Evolutionary conservation across 1,284 basidiomycete genomes (phyloP).

Genomic region (Limonomyces culmigenus): DNA sequence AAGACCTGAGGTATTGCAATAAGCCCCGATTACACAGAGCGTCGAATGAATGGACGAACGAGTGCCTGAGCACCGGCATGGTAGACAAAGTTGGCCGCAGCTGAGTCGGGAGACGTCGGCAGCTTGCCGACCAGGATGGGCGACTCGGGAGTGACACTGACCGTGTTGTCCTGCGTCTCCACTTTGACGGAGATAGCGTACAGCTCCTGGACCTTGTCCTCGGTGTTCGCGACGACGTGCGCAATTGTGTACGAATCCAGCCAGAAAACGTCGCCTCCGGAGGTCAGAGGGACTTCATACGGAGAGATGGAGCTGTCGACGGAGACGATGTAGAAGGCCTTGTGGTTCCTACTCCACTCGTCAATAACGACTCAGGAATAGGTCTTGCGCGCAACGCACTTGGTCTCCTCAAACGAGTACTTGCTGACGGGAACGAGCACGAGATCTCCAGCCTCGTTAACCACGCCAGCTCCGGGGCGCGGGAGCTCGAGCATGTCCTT

Average conservation of each 20-base stretch:
- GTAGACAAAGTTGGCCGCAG: constrained; percentile 3
- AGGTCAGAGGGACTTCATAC: constrained; percentile 34
- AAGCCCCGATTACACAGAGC: too few relatives aligned
- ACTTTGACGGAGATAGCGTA: constrained; percentile 37
- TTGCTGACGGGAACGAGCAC: constrained; percentile 52
- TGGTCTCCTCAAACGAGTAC: constrained; percentile 51
- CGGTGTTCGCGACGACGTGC: constrained; percentile 38
- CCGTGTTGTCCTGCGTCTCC: constrained; percentile 12
- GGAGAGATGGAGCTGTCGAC: constrained; percentile 31
- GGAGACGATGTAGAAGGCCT: constrained; percentile 45
- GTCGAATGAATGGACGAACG: constrained; percentile 44
- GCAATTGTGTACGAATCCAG: constrained; percentile 49
- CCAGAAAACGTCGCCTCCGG: constrained; percentile 65
- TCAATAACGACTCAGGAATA: not conserved
- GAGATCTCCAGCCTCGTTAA: constrained; percentile 48
- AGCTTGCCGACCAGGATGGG: constrained; percentile 19
- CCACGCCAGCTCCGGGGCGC: constrained; percentile 47
- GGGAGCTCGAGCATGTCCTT: constrained; percentile 58
- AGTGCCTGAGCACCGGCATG: constrained; percentile 18
- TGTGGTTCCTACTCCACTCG: constrained; percentile 34
- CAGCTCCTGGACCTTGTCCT: constrained; percentile 32
- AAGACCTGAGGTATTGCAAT: constrained; percentile 55
- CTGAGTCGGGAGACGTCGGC: constrained; percentile 10
- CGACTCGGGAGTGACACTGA: constrained; percentile 16
- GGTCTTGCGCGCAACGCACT: constrained; percentile 28